phyloP scores from a whole-genome alignment of 2,329 filamentous ascomycete species.

The Pseudonectria foliicola region DNA sequence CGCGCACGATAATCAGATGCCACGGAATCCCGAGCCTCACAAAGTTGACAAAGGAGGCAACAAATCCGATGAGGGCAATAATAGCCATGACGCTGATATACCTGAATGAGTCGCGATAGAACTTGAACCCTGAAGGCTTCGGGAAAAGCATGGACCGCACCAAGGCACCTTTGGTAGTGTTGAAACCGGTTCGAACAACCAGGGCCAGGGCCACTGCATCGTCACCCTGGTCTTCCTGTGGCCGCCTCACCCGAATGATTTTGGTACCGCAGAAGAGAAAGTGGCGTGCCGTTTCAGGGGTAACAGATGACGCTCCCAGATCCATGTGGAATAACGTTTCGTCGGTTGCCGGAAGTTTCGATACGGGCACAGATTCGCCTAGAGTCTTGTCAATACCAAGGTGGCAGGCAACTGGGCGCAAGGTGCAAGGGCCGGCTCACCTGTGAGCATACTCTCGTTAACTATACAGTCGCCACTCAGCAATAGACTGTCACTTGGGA shows the following conservation, averaged over 20 bases:
- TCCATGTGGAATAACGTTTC: conserved; percentile 71
- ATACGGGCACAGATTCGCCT: conserved; percentile 93
- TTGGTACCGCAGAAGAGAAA: conserved; percentile 95
- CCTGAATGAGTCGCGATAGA: conserved; percentile 93
- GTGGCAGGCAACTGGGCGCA: conserved; percentile 19
- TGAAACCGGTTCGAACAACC: conserved; percentile 90
- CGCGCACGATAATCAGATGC: conserved; percentile 87
- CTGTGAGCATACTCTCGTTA: conserved; percentile 97
- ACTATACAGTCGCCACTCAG: conserved; percentile 95
- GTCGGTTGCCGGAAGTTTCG: conserved; percentile 78
- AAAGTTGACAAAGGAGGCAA: conserved; percentile 91
- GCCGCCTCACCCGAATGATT: conserved; percentile 81
- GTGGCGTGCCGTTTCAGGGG: conserved; percentile 76
- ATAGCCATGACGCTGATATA: conserved; percentile 96
- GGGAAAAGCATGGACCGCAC: conserved; percentile 98
- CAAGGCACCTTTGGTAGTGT: conserved; percentile 91
- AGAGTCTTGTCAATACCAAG: conserved; percentile 4
- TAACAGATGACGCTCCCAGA: conserved; percentile 72
- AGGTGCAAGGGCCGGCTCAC: conserved; percentile 29
- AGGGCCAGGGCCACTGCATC: conserved; percentile 89
- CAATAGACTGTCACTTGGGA: conserved; percentile 87
- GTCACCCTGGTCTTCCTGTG: conserved; percentile 76
- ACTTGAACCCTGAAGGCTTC: conserved; percentile 96
- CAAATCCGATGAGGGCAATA: conserved; percentile 79
- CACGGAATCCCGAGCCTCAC: conserved; percentile 74